These are phyloP conservation scores for Fusarium verrucosum DNA, from an alignment of 2,329 filamentous ascomycete genomes.

Conservation along the genomic window DNA sequence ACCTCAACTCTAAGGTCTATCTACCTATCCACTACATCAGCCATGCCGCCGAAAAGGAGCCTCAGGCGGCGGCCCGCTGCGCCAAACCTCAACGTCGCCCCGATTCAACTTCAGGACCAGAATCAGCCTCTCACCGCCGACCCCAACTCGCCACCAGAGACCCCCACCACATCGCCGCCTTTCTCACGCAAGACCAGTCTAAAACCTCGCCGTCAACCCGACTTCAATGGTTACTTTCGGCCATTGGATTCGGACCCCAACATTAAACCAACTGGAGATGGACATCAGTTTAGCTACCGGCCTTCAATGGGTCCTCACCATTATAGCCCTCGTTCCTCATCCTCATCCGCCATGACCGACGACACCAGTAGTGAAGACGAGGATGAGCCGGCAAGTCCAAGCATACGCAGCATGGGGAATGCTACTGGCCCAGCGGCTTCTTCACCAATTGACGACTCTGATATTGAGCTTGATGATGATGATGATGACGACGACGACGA, in stretches of 20 bases:
- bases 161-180: constrained; percentile 54
- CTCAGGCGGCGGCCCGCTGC: constrained; percentile 52
- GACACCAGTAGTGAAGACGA: constrained; percentile 34
- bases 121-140: constrained; percentile 48
- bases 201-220: constrained; percentile 47
- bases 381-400: constrained; percentile 44
- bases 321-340: constrained; percentile 51
- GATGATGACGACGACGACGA: constrained; percentile 25
- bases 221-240: constrained; percentile 46
- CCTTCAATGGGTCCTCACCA: constrained; percentile 48
- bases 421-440: constrained; percentile 24
- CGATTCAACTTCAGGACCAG: constrained; percentile 24
- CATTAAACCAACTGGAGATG: constrained; percentile 55
- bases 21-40: constrained; percentile 7
- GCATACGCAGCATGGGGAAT: constrained; percentile 43
- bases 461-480: constrained; percentile 24
- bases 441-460: constrained; percentile 24
- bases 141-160: constrained; percentile 60
- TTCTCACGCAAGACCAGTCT: constrained; percentile 48
- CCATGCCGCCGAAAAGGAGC: constrained; percentile 49
- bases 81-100: constrained; percentile 52
- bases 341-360: constrained; percentile 42
- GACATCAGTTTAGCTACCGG: constrained; percentile 56
- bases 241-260: constrained; percentile 50
- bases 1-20: constrained; percentile 10